phyloP scores from a whole-genome alignment of 2,329 filamentous ascomycete genomes.

The Paecilomyces niveus region DNA sequence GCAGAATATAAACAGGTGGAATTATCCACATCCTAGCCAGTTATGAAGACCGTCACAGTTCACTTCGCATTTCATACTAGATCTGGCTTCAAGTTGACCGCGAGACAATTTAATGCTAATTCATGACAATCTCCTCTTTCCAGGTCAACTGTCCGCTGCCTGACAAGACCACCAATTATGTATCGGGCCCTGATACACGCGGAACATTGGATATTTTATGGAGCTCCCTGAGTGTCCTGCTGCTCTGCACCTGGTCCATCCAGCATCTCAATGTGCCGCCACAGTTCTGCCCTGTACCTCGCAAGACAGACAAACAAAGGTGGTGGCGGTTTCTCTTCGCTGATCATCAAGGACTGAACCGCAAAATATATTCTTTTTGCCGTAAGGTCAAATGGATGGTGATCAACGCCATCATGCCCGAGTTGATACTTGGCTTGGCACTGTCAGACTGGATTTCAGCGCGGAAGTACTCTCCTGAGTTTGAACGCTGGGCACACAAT shows the following conservation, averaged over 20 bases:
- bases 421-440: background rate
- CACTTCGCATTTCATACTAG: too few relatives aligned
- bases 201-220: conserved; percentile 17
- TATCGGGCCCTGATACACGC: conserved; percentile 8
- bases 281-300: background rate
- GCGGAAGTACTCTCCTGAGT: background rate
- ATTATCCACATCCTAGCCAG: too few relatives aligned
- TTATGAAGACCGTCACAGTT: too few relatives aligned
- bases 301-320: background rate
- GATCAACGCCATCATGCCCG: background rate
- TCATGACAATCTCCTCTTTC: background rate
- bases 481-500: background rate
- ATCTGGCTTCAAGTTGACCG: background rate
- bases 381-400: conserved; percentile 1
- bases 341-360: background rate
- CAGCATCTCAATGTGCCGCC: conserved; percentile 14
- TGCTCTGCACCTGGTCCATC: conserved; percentile 16
- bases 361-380: background rate
- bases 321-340: background rate
- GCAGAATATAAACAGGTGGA: too few relatives aligned
- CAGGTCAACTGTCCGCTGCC: background rate
- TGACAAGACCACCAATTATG: conserved; percentile 4
- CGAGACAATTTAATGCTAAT: background rate
- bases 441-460: background rate
- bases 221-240: conserved; percentile 12